A percentile compares a stretch with the other conserved stretches of the same genome.
phyloP scores from a whole-genome alignment of 352 stramenopile species.

The Thalassiosira exigua region DNA sequence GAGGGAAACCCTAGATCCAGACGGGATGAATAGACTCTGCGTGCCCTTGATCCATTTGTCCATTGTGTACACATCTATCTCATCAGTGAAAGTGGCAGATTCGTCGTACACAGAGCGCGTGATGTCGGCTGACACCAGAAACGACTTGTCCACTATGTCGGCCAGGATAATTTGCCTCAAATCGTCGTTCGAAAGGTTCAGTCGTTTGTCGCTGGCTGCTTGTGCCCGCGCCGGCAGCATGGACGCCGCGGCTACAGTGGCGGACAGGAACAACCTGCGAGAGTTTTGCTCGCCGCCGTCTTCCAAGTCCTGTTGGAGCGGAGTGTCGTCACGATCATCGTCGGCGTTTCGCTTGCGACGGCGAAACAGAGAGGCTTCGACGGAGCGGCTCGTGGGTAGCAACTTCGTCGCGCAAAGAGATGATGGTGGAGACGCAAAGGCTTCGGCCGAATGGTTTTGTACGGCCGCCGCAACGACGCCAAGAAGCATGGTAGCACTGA shows the following conservation, averaged over 20 bases:
- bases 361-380: constrained; percentile 8
- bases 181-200: constrained; percentile 63
- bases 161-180: constrained; percentile 70
- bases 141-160: constrained; percentile 80
- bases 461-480: neutral
- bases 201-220: constrained; percentile 29
- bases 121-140: constrained; percentile 78
- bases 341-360: constrained; percentile 20
- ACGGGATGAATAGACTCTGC: constrained; percentile 76
- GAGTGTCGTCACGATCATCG: neutral
- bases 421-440: neutral
- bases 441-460: neutral
- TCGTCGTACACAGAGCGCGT: constrained; percentile 81
- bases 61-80: constrained; percentile 85
- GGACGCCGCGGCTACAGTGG: constrained; percentile 22
- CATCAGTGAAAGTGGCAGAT: constrained; percentile 83
- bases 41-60: constrained; percentile 84
- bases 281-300: constrained; percentile 31
- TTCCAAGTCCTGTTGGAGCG: neutral
- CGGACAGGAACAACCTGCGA: constrained; percentile 47
- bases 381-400: neutral
- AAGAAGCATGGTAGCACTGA: too few relatives aligned
- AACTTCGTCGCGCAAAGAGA: neutral
- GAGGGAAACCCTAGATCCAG: constrained; percentile 63
- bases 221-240: constrained; percentile 27